These are phyloP conservation scores for Urochloa ruziziensis DNA, from an alignment of 176 grass and related monocot genomes.

Conservation along the genomic window DNA sequence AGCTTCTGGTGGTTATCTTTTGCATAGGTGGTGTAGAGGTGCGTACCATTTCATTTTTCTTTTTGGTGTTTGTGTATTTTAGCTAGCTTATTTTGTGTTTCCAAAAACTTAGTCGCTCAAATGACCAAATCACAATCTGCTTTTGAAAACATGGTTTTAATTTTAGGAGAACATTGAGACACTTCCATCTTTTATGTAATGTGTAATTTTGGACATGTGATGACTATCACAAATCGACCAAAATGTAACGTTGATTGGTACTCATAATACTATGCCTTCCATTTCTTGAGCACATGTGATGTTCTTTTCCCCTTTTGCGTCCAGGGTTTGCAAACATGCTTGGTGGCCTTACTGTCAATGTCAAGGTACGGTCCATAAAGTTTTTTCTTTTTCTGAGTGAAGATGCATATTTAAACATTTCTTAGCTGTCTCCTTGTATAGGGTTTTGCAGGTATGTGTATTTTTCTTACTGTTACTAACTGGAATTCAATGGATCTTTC, in stretches of 20 bases:
- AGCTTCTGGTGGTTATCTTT: conserved; percentile 95
- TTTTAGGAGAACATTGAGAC: conserved; percentile 13
- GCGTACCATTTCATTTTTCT: conserved; percentile 19
- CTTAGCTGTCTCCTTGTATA: neutral
- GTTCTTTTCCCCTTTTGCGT: conserved; percentile 23
- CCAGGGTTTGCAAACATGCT: conserved; percentile 96
- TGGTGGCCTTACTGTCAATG: conserved; percentile 93
- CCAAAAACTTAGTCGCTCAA: conserved; percentile 16
- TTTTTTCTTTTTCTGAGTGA: conserved; percentile 17
- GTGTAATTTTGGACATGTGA: neutral
- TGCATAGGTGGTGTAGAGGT: conserved; percentile 99
- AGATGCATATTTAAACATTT: conserved; percentile 20
- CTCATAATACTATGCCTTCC: neutral
- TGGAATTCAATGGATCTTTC: conserved; percentile 33
- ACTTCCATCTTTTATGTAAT: neutral
- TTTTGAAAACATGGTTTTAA: neutral
- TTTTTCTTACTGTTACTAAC: conserved; percentile 20
- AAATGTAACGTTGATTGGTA: neutral
- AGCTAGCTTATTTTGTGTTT: neutral
- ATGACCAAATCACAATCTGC: neutral
- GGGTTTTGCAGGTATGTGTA: neutral
- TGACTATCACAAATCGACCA: neutral
- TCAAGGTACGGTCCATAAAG: conserved; percentile 60
- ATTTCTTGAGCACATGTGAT: conserved; percentile 28
- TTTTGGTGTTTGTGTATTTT: conserved; percentile 12